Base-by-base conservation (phyloP, 2,329 filamentous ascomycete genomes). In the Gaeumannomyces tritici region DNA sequence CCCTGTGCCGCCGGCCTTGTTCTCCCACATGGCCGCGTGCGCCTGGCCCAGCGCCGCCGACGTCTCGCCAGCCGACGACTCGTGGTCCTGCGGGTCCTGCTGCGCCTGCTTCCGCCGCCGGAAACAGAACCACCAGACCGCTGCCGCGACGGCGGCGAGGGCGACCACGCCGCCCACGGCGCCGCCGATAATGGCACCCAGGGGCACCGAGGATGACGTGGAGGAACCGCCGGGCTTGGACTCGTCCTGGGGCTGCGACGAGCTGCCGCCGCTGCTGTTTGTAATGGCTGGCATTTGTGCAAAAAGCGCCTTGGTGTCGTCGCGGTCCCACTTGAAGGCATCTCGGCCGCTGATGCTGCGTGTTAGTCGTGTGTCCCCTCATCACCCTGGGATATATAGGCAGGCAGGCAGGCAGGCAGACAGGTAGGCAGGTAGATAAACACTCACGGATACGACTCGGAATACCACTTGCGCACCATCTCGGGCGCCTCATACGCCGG, bases 391-490 rank as follows among this genome's bases (percentile, higher is more conserved):
- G 29, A 31, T 11, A 11, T 6, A 31, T 6, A 11, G 29, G 29
- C 29, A 31, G 29, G n/a, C n/a, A n/a, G n/a, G n/a, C n/a, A n/a
- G n/a, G n/a, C n/a, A n/a, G n/a, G n/a, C n/a, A n/a, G n/a, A n/a
- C n/a, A n/a, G n/a, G n/a, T n/a, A n/a, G n/a, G n/a, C n/a, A n/a
- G n/a, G n/a, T n/a, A 2, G n/a, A 29, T 27, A 2, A 13, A 29
- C 26, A 60, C 59, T 55, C 28, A 55, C 59, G 72, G 72, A 29
- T 67, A 51, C 42, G 42, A 51, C 42, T 51, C 64, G 21, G 59
- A 31, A 60, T 77, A 77, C 71, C 74, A 76, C 13, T 71, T 62
- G 63, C 69, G 66, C 15, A 77, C 69, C n/a, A 47, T 31, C 18
- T 35, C 29, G 13, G 62, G 62, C 18, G 47, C 18, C 26, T 60